Evolutionary conservation across 495 filamentous ascomycete genomes (phyloP), one percentile per base, ranked within the genome.

Genomic region (Neurospora tetraspora): DNA sequence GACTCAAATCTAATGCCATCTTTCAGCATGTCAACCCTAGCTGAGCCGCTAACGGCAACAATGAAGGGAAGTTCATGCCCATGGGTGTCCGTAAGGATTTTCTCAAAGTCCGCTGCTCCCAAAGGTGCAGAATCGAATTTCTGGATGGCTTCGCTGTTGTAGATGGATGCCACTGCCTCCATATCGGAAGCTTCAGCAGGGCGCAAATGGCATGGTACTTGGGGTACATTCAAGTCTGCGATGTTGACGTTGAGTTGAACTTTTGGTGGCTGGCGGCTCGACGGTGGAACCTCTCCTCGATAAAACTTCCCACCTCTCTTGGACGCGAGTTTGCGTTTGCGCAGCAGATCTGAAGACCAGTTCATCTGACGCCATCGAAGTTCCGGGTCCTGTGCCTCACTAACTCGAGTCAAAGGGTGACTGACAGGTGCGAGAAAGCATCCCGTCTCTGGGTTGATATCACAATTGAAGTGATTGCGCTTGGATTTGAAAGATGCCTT

Each of bases 81-180:
- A 20, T 69, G 36, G 23, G 77, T 69, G 10, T 61, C 73, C 1
- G 39, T 20, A 23, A 81, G 74, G 42, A 85, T 78, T 1, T 40
- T n/a, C 12, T 70, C 65, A 38, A 83, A 79, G 2, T 77, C 73
- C 0, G 70, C 59, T 0, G 70, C 12, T 0, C 23, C 23, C 10
- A 83, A 69, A 4, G 76, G 79, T 18, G 73, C 14, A 4, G 77
- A 78, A 74, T 85, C 82, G 4, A 73, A 53, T 1, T 77, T 69
- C 69, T 81, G 82, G 23, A 79, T 69, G 18, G 78, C 82, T 61
- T 85, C 83, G 34, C 61, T 71, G 59, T 84, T 84, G 78, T 85
- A 85, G 39, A 85, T 80, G 4, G 39, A 69, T 1, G 71, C 20
- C 8, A 83, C 72, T 12, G 73, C 74, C 8, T 39, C 59, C 73